Conservation (phyloP, 352 stramenopile species). For the Aphanomyces astaci region DNA sequence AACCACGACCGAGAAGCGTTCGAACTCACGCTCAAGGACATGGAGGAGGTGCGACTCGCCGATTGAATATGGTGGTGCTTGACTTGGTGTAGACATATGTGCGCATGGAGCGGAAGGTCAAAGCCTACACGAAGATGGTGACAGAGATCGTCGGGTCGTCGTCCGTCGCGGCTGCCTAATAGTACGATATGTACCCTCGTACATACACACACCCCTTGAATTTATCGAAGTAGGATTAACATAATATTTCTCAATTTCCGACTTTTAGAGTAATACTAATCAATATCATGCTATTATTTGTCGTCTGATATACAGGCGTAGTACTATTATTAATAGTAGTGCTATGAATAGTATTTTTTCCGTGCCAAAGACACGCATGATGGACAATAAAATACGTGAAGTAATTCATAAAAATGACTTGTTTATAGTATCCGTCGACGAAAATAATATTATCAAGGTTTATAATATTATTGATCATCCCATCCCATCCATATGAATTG, state of each 20-base stretch:
- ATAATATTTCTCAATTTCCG: too few relatives aligned
- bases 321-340: too few relatives aligned
- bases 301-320: too few relatives aligned
- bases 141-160: background rate
- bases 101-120: conserved; percentile 9
- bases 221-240: background rate
- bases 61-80: background rate
- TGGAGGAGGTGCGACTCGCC: conserved; percentile 20
- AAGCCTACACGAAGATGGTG: conserved; percentile 2
- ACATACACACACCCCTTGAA: background rate
- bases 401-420: too few relatives aligned
- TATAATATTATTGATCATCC: background rate
- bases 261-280: too few relatives aligned
- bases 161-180: background rate
- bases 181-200: background rate
- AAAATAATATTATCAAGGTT: background rate
- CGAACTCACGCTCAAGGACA: conserved; percentile 12
- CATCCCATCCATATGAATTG: too few relatives aligned
- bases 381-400: too few relatives aligned
- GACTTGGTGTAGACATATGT: conserved; percentile 2
- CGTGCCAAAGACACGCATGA: too few relatives aligned
- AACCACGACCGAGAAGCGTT: conserved; percentile 7
- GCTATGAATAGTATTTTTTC: too few relatives aligned
- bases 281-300: too few relatives aligned
- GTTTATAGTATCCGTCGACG: too few relatives aligned